Conservation (phyloP, 139 green algal genomes). For the Diplosphaera chodatii region DNA sequence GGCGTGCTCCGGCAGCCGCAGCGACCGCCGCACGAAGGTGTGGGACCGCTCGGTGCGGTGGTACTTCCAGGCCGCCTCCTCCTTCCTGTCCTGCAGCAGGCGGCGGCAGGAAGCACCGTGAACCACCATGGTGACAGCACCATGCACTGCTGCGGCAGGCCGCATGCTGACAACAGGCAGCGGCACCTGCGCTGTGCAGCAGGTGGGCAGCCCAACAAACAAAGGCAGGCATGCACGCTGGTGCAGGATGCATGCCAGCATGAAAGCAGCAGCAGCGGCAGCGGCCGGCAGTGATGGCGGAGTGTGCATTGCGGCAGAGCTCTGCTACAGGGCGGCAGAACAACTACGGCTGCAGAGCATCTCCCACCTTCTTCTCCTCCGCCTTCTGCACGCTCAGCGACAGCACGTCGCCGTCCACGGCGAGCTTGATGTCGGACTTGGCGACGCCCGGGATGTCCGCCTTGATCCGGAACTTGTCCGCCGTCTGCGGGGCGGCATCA, state of each 20-base stretch:
- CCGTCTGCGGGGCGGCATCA: conserved; percentile 1
- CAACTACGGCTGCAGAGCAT: no score
- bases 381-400: conserved; percentile 12
- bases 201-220: no score
- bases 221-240: no score
- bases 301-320: background rate
- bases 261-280: no score
- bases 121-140: no score
- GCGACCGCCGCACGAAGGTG: conserved; percentile 6
- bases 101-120: no score
- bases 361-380: conserved; percentile 6
- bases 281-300: no score
- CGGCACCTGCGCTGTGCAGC: no score
- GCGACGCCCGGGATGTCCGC: conserved; percentile 29
- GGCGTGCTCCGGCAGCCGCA: conserved; percentile 14
- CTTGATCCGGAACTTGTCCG: conserved; percentile 13
- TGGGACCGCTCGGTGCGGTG: conserved; percentile 9
- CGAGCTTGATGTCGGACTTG: conserved; percentile 25
- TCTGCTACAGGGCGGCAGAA: no score
- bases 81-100: background rate
- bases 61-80: background rate
- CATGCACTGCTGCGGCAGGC: no score
- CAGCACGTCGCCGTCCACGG: conserved; percentile 20
- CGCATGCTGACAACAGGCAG: no score
- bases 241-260: no score